These are phyloP conservation scores for Leccinellum luteum DNA, from an alignment of 768 basidiomycete genomes.

Conservation along the genomic window DNA sequence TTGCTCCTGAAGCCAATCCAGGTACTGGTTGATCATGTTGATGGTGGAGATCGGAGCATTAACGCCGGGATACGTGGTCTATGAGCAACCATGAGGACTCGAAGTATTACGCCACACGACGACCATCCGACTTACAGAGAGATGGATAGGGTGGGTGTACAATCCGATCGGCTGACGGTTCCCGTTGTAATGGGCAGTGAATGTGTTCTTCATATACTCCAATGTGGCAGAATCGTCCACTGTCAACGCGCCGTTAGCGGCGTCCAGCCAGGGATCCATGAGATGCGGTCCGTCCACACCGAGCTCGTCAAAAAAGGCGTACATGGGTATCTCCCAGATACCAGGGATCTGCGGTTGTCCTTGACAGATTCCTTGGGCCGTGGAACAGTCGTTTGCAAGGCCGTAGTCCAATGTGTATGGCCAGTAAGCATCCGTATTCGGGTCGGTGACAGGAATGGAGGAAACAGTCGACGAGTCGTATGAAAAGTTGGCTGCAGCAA, in stretches of 20 bases:
- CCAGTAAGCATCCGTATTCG: slow-evolving; percentile 4
- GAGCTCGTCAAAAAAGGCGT: not conserved
- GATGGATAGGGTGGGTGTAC: not conserved
- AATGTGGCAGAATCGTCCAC: not conserved
- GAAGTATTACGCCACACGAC: not conserved
- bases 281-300: not conserved
- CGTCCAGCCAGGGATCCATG: slow-evolving; percentile 1
- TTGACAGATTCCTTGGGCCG: not conserved
- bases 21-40: not conserved
- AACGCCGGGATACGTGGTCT: slow-evolving; percentile 3
- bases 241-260: not conserved
- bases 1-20: slow-evolving; percentile 1
- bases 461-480: slow-evolving; percentile 1
- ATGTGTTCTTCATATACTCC: not conserved
- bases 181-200: not conserved
- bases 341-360: not conserved
- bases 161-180: not conserved
- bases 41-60: not conserved
- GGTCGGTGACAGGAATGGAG: slow-evolving; percentile 3
- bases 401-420: slow-evolving; percentile 6
- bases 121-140: not conserved
- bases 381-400: slow-evolving; percentile 2
- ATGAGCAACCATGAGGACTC: not conserved
- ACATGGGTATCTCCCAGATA: not conserved
- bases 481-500: not conserved